Evolutionary conservation across 2,329 filamentous ascomycete genomes (phyloP), one percentile per base, ranked within the genome.

Genomic region (Penicillium sp.): DNA sequence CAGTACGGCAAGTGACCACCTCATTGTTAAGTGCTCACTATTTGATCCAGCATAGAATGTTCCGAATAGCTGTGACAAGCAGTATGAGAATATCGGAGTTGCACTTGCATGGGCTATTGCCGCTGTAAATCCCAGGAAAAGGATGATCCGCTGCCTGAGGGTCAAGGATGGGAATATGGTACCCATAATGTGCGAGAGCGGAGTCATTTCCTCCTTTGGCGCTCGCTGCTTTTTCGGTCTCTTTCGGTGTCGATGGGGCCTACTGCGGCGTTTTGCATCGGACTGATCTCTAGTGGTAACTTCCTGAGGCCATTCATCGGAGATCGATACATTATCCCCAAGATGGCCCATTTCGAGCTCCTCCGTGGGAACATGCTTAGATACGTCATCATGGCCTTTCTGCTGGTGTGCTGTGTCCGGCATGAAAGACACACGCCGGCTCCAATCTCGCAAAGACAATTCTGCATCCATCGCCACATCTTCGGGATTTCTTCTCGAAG

Each of bases 51-150:
- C 67, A 68, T 86, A 88, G 64, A 93, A 89, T 0, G 84, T 84
- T 2, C 75, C 72, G 0, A 95, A 77, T 0, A 96, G 77, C 48
- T 84, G 81, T 0, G 89, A 81, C 42, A 95, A 84, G 8, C 87
- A 75, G 64, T 80, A 89, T 0, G 89, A 86, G 60, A 96, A 96
- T 0, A 81, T 73, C 0, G 90, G 88, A 0, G 86, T 87, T 22
- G 80, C 77, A 3, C 77, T 80, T 3, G 88, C 85, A 39, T 88
- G 83, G 0, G 85, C 59, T 1, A 86, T 60, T 27, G 85, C 82
- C 37, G 79, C 76, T 0, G 80, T n/a, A 9, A 89, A 69, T 1
- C 84, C 88, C 2, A 80, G 46, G 0, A 85, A 25, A 0, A 95
- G 71, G 11, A 80, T 66, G 0, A 79, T 2, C 1, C 79, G 80